phyloP scores from a whole-genome alignment of 768 basidiomycete genomes.

The Mycena rosella region DNA sequence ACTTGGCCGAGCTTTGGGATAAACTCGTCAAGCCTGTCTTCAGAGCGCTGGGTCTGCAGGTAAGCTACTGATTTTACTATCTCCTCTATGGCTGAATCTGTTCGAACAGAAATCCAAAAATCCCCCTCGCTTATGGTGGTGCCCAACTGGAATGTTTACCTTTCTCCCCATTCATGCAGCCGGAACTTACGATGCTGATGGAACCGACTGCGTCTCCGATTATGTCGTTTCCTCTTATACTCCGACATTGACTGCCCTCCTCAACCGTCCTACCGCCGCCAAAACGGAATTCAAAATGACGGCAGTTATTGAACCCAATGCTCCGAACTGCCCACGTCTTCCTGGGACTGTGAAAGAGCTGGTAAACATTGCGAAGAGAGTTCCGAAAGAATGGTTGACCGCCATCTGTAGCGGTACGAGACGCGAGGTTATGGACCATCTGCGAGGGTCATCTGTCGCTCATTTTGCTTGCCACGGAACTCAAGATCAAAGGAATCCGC shows the following conservation, averaged over 20 bases:
- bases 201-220: slow-evolving; percentile 26
- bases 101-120: slow-evolving; percentile 9
- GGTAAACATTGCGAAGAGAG: not conserved
- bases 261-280: slow-evolving; percentile 5
- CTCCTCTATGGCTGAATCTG: not conserved
- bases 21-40: slow-evolving; percentile 22
- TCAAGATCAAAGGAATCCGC: slow-evolving; percentile 41
- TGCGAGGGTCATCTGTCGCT: slow-evolving; percentile 32
- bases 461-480: slow-evolving; percentile 51
- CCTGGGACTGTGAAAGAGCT: slow-evolving; percentile 19
- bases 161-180: slow-evolving; percentile 34
- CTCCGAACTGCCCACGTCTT: not conserved
- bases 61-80: not conserved
- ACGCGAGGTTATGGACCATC: slow-evolving; percentile 9
- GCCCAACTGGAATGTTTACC: slow-evolving; percentile 13
- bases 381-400: not conserved
- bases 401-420: not conserved
- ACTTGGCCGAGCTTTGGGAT: slow-evolving; percentile 16
- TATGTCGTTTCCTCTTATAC: slow-evolving; percentile 38
- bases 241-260: slow-evolving; percentile 30
- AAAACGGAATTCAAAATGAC: slow-evolving; percentile 21
- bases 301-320: slow-evolving; percentile 19
- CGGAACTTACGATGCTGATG: slow-evolving; percentile 26
- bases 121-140: slow-evolving; percentile 24
- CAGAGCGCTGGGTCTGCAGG: slow-evolving; percentile 11